Conservation (phyloP, 2,329 filamentous ascomycete species). For the Claviceps sorghi region DNA sequence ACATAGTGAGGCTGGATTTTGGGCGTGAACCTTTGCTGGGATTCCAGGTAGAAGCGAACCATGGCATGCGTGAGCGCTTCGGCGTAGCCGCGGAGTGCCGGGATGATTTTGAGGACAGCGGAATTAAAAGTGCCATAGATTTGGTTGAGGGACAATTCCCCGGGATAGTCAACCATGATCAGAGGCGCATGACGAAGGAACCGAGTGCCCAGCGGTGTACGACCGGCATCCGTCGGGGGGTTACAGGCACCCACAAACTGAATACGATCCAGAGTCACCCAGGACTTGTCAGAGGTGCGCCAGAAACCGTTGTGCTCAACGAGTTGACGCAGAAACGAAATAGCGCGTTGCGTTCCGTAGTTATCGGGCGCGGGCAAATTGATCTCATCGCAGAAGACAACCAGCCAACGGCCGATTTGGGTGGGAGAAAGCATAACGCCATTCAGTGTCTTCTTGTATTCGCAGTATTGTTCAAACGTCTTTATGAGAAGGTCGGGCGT, state of each 20-base stretch:
- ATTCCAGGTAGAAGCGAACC: conserved; percentile 92
- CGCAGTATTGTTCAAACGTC: conserved; percentile 98
- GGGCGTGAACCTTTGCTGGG: conserved; percentile 85
- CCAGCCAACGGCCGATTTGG: conserved; percentile 93
- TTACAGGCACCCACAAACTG: conserved; percentile 99
- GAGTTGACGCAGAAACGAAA: conserved; percentile 91
- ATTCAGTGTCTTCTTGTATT: conserved; percentile 97
- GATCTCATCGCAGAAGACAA: conserved; percentile 98
- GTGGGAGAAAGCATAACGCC: conserved; percentile 90
- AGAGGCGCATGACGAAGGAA: conserved; percentile 96
- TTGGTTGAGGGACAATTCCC: conserved; percentile 83
- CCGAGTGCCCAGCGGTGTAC: conserved; percentile 81
- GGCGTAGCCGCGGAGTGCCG: conserved; percentile 84
- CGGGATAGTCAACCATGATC: conserved; percentile 98
- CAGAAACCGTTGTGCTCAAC: conserved; percentile 99
- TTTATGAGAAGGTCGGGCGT: conserved; percentile 96
- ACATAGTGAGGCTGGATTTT: conserved; percentile 98
- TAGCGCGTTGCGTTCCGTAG: conserved; percentile 93
- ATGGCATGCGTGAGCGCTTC: conserved; percentile 92
- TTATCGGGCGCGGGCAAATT: conserved; percentile 95
- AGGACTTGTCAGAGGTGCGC: conserved; percentile 92
- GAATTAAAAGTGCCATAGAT: conserved; percentile 98
- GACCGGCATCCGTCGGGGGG: conserved; percentile 89
- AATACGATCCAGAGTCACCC: conserved; percentile 94
- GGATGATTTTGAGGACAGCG: conserved; percentile 92